Conservation (phyloP, 1,284 basidiomycete genomes). For the Butyriboletus appendiculatus region DNA sequence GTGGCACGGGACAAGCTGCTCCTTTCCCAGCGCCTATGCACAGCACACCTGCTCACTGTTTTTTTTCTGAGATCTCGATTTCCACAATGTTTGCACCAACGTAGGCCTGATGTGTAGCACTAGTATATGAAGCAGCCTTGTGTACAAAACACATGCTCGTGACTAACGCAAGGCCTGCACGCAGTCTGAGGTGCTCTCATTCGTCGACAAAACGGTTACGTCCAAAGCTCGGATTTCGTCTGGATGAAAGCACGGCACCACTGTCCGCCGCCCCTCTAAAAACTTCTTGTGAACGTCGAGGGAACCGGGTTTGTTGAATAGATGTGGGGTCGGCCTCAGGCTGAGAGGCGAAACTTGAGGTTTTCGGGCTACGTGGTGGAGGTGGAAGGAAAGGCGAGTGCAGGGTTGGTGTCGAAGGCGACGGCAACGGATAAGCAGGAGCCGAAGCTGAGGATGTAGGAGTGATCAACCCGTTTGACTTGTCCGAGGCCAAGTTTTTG, state of each 20-base stretch:
- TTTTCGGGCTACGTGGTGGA: conserved; percentile 28
- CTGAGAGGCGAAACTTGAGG: conserved; percentile 3
- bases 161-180: not conserved
- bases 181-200: conserved; percentile 6
- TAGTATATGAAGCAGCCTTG: conserved; percentile 1
- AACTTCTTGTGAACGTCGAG: conserved; percentile 18
- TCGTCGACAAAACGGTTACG: conserved; percentile 13
- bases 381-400: conserved; percentile 26
- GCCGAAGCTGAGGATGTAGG: conserved; percentile 41
- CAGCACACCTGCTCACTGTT: not conserved
- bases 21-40: not conserved
- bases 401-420: conserved; percentile 16
- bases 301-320: conserved; percentile 4
- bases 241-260: conserved; percentile 15
- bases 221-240: conserved; percentile 15
- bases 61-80: not conserved
- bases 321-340: conserved; percentile 6
- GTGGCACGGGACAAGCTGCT: not conserved
- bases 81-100: not conserved
- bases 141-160: conserved; percentile 4
- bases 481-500: conserved; percentile 37
- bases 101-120: not conserved
- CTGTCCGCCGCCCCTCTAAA: conserved; percentile 4
- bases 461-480: conserved; percentile 62
- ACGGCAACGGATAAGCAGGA: conserved; percentile 25